phyloP scores from a whole-genome alignment of 2,329 filamentous ascomycete species.

The Leptographium lundbergii region DNA sequence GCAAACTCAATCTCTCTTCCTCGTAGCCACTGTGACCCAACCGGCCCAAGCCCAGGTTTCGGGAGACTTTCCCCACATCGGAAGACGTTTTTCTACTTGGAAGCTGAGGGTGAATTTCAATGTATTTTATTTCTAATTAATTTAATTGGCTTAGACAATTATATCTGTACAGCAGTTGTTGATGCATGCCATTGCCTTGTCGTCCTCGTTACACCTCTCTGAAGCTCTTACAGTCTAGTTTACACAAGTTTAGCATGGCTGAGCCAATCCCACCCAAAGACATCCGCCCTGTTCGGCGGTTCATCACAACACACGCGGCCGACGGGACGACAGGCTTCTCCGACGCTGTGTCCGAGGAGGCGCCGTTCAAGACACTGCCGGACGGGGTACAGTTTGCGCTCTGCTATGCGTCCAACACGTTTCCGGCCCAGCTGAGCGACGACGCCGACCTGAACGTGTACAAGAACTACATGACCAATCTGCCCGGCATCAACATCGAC shows the following conservation, averaged over 20 bases:
- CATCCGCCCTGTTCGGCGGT: constrained; percentile 11
- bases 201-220: too few species aligned
- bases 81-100: neutral
- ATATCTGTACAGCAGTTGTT: too few species aligned
- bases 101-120: too few species aligned
- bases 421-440: constrained; percentile 5
- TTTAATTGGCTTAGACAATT: too few species aligned
- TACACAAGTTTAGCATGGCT: neutral
- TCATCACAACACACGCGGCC: constrained; percentile 12
- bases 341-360: constrained; percentile 4
- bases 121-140: too few species aligned
- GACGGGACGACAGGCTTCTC: constrained; percentile 9
- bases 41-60: neutral
- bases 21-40: neutral
- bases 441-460: constrained; percentile 9
- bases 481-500: constrained; percentile 9
- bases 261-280: neutral
- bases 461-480: neutral
- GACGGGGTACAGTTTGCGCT: constrained; percentile 8
- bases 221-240: too few species aligned
- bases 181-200: too few species aligned
- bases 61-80: neutral
- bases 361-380: constrained; percentile 5
- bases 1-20: too few species aligned
- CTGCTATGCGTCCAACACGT: constrained; percentile 7